Conservation (phyloP, 1,284 basidiomycete species). For the Xanthoconium separans region DNA sequence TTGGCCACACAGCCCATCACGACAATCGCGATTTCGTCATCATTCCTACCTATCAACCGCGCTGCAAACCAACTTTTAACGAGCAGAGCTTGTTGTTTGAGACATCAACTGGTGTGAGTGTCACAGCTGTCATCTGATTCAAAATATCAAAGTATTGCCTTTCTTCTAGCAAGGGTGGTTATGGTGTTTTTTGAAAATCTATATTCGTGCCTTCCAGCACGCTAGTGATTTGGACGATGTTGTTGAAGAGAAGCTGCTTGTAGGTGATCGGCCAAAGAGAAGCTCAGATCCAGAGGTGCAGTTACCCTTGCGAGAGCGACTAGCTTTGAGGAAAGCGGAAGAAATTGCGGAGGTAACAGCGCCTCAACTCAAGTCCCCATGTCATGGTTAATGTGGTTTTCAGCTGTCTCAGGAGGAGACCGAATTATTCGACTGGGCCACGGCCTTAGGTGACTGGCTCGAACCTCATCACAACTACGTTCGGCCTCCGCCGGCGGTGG, state of each 20-base stretch:
- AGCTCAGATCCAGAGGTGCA: conserved; percentile 49
- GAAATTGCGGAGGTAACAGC: conserved; percentile 54
- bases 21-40: conserved; percentile 84
- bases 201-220: conserved; percentile 71
- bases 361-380: not conserved
- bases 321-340: conserved; percentile 48
- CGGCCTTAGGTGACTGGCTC: conserved; percentile 67
- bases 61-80: conserved; percentile 47
- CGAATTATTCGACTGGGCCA: conserved; percentile 55
- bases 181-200: conserved; percentile 66
- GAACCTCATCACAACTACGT: conserved; percentile 70
- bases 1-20: conserved; percentile 51
- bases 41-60: conserved; percentile 76
- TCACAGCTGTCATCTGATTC: not conserved
- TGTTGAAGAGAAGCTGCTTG: conserved; percentile 73
- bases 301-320: conserved; percentile 55
- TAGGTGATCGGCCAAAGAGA: conserved; percentile 75
- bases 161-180: conserved; percentile 63
- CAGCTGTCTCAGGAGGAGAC: conserved; percentile 67
- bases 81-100: conserved; percentile 67
- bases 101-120: conserved; percentile 58
- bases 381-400: conserved; percentile 3
- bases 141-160: conserved; percentile 3
- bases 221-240: conserved; percentile 75
- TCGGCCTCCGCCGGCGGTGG: conserved; percentile 64